A percentile compares a stretch with the other conserved stretches of the same genome.
Evolutionary conservation across 202 grass and related monocot genomes (phyloP).

Genomic region (Sporobolus alterniflorus): DNA sequence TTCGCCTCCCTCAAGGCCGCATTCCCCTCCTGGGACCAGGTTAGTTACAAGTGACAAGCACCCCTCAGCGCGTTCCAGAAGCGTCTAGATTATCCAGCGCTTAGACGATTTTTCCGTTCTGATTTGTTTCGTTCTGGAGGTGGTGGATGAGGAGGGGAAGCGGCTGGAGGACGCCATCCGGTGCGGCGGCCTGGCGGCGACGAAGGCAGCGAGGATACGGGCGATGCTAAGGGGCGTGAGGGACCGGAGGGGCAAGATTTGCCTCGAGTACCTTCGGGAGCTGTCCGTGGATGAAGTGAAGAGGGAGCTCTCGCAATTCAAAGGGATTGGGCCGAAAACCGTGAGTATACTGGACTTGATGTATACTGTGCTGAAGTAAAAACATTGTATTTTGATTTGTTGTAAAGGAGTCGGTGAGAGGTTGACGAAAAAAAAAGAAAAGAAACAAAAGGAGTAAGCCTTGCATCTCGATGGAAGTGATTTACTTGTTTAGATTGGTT

Average conservation of each 20-base stretch:
- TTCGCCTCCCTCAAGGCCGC: slow-evolving; percentile 78
- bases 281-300: slow-evolving; percentile 75
- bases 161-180: slow-evolving; percentile 75
- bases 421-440: neutral
- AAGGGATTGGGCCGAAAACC: slow-evolving; percentile 95
- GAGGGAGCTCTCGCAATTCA: slow-evolving; percentile 82
- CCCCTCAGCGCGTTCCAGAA: neutral
- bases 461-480: neutral
- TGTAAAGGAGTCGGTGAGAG: neutral
- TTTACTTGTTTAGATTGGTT: slow-evolving; percentile 7
- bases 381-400: neutral
- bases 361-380: neutral
- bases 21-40: slow-evolving; percentile 83
- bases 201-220: slow-evolving; percentile 83
- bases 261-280: slow-evolving; percentile 76
- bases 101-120: neutral
- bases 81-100: neutral
- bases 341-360: slow-evolving; percentile 42
- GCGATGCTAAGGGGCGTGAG: slow-evolving; percentile 67
- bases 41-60: neutral
- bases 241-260: slow-evolving; percentile 70
- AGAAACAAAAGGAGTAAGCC: neutral
- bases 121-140: slow-evolving; percentile 43
- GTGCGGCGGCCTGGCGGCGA: slow-evolving; percentile 77
- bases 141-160: slow-evolving; percentile 60